phyloP scores from a whole-genome alignment of 441 rosid species.

The Euphorbia corollata region DNA sequence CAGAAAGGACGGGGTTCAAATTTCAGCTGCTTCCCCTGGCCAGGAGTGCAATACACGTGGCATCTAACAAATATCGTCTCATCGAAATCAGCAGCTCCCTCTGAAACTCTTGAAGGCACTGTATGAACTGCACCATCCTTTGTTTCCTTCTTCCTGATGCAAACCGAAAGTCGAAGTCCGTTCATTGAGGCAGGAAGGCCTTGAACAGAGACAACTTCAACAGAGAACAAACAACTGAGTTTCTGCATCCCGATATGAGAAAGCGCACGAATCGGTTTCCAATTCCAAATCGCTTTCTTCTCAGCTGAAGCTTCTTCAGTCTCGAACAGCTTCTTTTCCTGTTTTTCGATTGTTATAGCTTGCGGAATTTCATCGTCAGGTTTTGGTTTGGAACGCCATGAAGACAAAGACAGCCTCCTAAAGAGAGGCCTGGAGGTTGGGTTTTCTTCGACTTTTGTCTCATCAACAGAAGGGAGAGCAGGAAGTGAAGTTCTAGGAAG shows the following conservation, averaged over 20 bases:
- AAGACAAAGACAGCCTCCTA: conserved; percentile 78
- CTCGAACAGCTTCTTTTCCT: conserved; percentile 25
- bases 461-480: conserved; percentile 30
- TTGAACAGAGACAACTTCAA: conserved; percentile 74
- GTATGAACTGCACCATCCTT: conserved; percentile 79
- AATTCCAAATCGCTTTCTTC: conserved; percentile 75
- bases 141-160: conserved; percentile 72
- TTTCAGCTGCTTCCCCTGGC: conserved; percentile 41
- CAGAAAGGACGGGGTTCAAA: conserved; percentile 78
- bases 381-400: conserved; percentile 74
- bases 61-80: conserved; percentile 76
- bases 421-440: conserved; percentile 29
- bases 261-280: conserved; percentile 87
- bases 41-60: conserved; percentile 58
- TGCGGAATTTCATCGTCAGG: conserved; percentile 33
- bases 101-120: conserved; percentile 81
- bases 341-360: background rate
- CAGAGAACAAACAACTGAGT: conserved; percentile 74
- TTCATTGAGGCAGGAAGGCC: conserved; percentile 85
- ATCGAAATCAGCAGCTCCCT: conserved; percentile 85
- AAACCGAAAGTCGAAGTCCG: conserved; percentile 78
- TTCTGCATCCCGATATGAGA: conserved; percentile 81
- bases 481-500: conserved; percentile 62
- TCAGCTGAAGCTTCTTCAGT: conserved; percentile 26
- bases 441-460: conserved; percentile 29